phyloP scores from a whole-genome alignment of 139 green algal genomes.

The Tetradesmus obliquus region DNA sequence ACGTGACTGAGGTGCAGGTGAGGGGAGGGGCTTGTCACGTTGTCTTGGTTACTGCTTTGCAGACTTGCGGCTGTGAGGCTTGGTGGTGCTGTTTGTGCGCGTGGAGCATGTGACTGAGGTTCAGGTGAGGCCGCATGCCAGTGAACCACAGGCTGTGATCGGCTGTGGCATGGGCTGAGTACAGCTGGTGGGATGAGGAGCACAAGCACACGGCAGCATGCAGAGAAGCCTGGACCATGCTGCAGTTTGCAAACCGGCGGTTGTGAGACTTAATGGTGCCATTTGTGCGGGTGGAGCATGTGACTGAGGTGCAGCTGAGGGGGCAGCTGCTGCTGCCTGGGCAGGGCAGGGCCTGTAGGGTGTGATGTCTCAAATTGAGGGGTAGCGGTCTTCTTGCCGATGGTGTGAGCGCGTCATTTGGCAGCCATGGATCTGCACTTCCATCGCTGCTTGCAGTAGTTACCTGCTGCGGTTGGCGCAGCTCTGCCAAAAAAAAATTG shows the following conservation, averaged over 20 bases:
- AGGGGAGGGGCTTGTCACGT: too few species aligned
- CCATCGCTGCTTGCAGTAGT: too few species aligned
- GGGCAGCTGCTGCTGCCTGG: background rate
- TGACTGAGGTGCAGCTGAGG: slow-evolving; percentile 41
- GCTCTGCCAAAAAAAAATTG: background rate
- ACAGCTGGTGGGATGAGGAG: too few species aligned
- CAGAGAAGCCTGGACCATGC: background rate
- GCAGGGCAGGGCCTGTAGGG: too few species aligned
- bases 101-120: slow-evolving; percentile 66
- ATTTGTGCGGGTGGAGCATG: slow-evolving; percentile 68
- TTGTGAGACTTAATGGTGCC: slow-evolving; percentile 8
- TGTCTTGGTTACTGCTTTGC: background rate
- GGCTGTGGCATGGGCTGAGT: too few species aligned
- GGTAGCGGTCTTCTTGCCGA: too few species aligned
- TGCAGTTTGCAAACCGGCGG: background rate
- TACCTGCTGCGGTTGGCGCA: background rate
- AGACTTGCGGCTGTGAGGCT: background rate
- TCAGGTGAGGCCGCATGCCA: background rate
- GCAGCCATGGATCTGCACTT: too few species aligned
- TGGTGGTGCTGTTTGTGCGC: slow-evolving; percentile 49
- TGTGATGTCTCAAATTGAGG: too few species aligned
- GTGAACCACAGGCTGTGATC: too few species aligned
- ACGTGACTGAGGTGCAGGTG: slow-evolving; percentile 58
- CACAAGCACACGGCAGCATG: too few species aligned
- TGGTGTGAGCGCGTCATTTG: too few species aligned